Conservation (phyloP, 257 asterid genomes). For the Ilex aquifolium region DNA sequence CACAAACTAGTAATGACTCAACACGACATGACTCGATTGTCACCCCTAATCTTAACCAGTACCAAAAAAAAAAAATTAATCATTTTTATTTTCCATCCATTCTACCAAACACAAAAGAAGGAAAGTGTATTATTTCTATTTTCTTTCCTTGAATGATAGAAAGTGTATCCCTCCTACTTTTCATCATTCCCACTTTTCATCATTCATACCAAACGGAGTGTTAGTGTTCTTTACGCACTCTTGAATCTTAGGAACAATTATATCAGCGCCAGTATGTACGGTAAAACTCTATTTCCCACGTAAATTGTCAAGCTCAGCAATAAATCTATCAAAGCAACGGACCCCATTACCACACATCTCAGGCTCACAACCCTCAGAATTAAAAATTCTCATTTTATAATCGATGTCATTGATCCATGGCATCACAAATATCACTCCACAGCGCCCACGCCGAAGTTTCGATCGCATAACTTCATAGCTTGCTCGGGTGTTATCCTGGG, state of each 20-base stretch:
- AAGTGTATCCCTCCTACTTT: no score
- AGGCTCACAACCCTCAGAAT: slow-evolving; percentile 96
- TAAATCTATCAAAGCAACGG: slow-evolving; percentile 83
- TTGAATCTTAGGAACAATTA: slow-evolving; percentile 81
- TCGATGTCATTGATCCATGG: slow-evolving; percentile 74
- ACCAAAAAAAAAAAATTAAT: no score
- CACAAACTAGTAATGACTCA: no score
- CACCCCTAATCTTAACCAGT: no score
- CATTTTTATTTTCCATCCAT: no score
- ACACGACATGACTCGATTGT: no score
- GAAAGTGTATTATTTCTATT: no score
- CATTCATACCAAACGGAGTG: no score
- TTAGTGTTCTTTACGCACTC: slow-evolving; percentile 92
- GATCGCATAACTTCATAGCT: slow-evolving; percentile 72
- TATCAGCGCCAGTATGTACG: slow-evolving; percentile 88
- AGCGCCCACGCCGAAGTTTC: slow-evolving; percentile 95
- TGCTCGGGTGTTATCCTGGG: slow-evolving; percentile 84
- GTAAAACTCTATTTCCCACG: slow-evolving; percentile 80
- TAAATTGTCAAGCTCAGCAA: slow-evolving; percentile 67
- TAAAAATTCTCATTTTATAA: slow-evolving; percentile 91
- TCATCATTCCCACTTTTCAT: no score
- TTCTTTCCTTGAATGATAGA: no score
- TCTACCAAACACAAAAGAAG: no score
- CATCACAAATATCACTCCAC: slow-evolving; percentile 89
- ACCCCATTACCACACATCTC: slow-evolving; percentile 99